Conservation (phyloP, 495 filamentous ascomycete genomes). For the Aspergillus asperescens region DNA sequence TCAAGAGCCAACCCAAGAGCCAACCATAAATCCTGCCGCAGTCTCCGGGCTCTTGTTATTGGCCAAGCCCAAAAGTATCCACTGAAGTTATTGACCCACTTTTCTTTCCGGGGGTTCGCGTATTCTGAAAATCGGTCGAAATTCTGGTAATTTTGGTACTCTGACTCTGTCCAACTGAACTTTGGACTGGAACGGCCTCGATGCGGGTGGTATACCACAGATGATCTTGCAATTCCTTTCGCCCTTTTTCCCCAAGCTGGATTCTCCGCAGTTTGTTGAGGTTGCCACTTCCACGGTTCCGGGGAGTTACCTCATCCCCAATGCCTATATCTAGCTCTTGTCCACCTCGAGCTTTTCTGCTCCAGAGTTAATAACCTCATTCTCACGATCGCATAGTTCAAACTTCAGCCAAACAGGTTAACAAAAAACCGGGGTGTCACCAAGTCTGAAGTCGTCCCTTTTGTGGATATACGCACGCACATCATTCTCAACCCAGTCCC, state of each 20-base stretch:
- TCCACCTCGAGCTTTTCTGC: background rate
- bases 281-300: background rate
- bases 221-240: background rate
- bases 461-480: slow-evolving; percentile 10
- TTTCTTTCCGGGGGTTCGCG: slow-evolving; percentile 9
- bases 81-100: background rate
- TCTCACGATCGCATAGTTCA: background rate
- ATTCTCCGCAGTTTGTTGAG: slow-evolving; percentile 2
- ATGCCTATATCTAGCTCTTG: background rate
- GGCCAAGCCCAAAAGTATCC: slow-evolving; percentile 10
- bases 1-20: slow-evolving; percentile 1
- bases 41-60: background rate
- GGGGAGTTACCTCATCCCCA: too few relatives aligned
- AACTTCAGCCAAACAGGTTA: background rate
- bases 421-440: background rate
- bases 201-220: background rate
- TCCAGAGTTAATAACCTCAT: too few relatives aligned
- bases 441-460: background rate
- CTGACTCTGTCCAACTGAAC: background rate
- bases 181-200: too few relatives aligned
- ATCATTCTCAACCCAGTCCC: slow-evolving; percentile 13
- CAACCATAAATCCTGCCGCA: slow-evolving; percentile 13
- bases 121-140: background rate
- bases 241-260: background rate
- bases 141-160: background rate